phyloP scores from a whole-genome alignment of 163 green algal species.

The Scenedesmus sp. region DNA sequence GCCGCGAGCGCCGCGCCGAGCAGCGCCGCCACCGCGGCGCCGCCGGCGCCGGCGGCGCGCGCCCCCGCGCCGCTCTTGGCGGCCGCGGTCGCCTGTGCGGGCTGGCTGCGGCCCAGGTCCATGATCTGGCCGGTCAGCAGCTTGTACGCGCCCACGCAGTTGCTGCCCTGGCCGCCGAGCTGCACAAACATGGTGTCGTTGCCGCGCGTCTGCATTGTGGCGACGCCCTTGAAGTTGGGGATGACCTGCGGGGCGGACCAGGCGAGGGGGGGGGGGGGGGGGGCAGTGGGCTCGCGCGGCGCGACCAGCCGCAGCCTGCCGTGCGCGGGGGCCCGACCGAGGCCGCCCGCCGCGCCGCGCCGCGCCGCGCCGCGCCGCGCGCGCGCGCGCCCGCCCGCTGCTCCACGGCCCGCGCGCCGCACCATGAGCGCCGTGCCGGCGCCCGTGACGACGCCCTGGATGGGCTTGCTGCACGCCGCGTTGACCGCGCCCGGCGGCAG shows the following conservation, averaged over 20 bases:
- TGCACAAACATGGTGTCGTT: slow-evolving; percentile 42
- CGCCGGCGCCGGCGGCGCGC: background rate
- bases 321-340: too few relatives aligned
- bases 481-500: slow-evolving; percentile 2
- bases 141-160: slow-evolving; percentile 23
- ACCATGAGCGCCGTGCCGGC: slow-evolving; percentile 1
- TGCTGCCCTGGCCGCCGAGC: slow-evolving; percentile 21
- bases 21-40: background rate
- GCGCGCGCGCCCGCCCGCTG: too few relatives aligned
- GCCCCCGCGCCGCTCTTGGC: background rate
- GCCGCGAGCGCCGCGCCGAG: background rate
- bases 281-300: too few relatives aligned
- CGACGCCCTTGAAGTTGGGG: slow-evolving; percentile 29
- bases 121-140: slow-evolving; percentile 26
- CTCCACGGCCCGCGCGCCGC: too few relatives aligned
- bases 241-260: too few relatives aligned
- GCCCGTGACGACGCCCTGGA: slow-evolving; percentile 25
- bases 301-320: too few relatives aligned
- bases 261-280: too few relatives aligned
- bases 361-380: too few relatives aligned
- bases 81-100: background rate
- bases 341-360: too few relatives aligned
- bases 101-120: background rate
- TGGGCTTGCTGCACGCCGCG: slow-evolving; percentile 23
- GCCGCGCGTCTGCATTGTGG: slow-evolving; percentile 19